Conservation (phyloP, 2,329 filamentous ascomycete species). For the Trichoderma arundinaceum region DNA sequence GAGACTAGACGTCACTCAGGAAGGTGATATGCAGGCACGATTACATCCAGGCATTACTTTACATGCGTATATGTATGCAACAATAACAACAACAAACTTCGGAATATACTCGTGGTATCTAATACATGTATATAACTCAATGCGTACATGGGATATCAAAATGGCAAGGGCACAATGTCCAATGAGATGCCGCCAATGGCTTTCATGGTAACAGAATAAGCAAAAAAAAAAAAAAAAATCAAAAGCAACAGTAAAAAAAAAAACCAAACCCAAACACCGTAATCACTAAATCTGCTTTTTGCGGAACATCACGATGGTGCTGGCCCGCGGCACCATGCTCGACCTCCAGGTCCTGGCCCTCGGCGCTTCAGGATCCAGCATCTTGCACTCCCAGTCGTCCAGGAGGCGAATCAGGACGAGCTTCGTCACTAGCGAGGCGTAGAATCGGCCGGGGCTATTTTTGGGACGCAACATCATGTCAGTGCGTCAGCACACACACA, state of each 20-base stretch:
- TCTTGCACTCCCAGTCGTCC: conserved; percentile 11
- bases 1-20: not conserved
- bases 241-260: not conserved
- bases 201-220: not conserved
- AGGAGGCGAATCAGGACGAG: conserved; percentile 10
- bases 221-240: not conserved
- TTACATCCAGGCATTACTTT: too few species aligned
- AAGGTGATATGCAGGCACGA: not conserved
- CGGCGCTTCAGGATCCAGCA: not conserved
- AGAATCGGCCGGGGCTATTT: conserved; percentile 16
- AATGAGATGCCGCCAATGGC: not conserved
- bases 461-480: not conserved
- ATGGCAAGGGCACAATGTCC: not conserved
- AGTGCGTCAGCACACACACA: not conserved
- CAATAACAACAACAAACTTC: not conserved
- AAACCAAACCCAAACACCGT: not conserved
- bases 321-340: conserved; percentile 7
- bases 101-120: too few species aligned
- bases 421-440: conserved; percentile 9
- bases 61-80: not conserved
- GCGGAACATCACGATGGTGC: conserved; percentile 2
- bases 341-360: conserved; percentile 7
- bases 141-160: not conserved
- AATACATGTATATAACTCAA: too few species aligned
- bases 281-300: not conserved